phyloP scores from a whole-genome alignment of 257 asterid species.

The Jaltomata sinuosa region DNA sequence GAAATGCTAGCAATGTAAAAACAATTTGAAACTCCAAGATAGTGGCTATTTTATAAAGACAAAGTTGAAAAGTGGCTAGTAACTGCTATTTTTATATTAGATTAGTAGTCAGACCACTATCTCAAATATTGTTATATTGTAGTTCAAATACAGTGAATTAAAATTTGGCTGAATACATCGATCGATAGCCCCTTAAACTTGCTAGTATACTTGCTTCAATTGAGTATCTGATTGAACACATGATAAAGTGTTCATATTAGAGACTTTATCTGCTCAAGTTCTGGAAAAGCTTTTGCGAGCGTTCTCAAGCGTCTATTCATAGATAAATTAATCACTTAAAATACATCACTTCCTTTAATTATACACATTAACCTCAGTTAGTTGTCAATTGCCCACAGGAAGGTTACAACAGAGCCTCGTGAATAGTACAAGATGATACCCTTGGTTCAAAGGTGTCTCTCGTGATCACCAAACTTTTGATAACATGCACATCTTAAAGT shows the following conservation, averaged over 20 bases:
- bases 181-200: not conserved
- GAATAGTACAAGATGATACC: not conserved
- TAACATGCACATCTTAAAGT: not conserved
- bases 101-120: not conserved
- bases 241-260: not conserved
- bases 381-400: not conserved
- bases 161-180: not conserved
- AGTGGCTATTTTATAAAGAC: not conserved
- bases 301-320: not conserved
- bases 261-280: not conserved
- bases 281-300: not conserved
- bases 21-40: not conserved
- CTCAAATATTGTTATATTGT: not conserved
- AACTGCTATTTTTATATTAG: not conserved
- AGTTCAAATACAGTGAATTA: not conserved
- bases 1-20: not conserved
- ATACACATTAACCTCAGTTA: not conserved
- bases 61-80: not conserved
- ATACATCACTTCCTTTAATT: too few relatives aligned
- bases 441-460: not conserved
- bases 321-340: too few relatives aligned
- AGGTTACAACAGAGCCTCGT: not conserved
- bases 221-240: not conserved
- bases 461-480: not conserved
- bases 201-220: not conserved